These are phyloP conservation scores for Emiliania huxleyi DNA, from an alignment of 78 protist genomes.

Conservation along the genomic window DNA sequence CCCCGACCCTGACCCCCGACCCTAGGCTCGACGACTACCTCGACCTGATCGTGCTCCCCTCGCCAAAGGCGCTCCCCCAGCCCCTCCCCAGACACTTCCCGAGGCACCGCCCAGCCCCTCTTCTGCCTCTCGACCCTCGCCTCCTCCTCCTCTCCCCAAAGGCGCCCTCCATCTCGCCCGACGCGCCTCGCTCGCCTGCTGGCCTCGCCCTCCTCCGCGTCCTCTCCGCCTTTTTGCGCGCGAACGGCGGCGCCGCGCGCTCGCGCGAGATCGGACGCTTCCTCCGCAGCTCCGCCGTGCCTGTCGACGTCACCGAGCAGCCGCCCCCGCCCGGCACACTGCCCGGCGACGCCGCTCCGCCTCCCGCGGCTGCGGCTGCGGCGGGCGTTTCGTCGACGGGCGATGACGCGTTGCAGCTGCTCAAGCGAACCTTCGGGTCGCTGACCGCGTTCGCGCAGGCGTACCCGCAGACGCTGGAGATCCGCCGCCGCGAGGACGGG, in stretches of 20 bases:
- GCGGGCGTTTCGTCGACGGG: not conserved
- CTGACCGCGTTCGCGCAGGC: not conserved
- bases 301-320: not conserved
- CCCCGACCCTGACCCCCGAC: too few species aligned
- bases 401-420: not conserved
- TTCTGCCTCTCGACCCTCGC: too few species aligned
- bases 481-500: not conserved
- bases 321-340: not conserved
- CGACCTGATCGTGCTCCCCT: not conserved
- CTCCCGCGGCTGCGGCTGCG: not conserved
- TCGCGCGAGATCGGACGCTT: conserved; percentile 4
- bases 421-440: not conserved
- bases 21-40: not conserved
- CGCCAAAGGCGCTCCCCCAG: too few species aligned
- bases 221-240: not conserved
- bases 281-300: not conserved
- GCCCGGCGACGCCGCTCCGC: not conserved
- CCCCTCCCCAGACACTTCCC: too few species aligned
- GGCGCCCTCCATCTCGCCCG: not conserved
- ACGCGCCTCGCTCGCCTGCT: not conserved
- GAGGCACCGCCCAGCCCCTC: too few species aligned
- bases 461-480: not conserved
- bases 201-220: not conserved
- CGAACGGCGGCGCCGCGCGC: not conserved
- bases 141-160: too few species aligned